These are phyloP conservation scores for Phytophthora brassicae DNA, from an alignment of 352 stramenopile species.

Conservation along the genomic window DNA sequence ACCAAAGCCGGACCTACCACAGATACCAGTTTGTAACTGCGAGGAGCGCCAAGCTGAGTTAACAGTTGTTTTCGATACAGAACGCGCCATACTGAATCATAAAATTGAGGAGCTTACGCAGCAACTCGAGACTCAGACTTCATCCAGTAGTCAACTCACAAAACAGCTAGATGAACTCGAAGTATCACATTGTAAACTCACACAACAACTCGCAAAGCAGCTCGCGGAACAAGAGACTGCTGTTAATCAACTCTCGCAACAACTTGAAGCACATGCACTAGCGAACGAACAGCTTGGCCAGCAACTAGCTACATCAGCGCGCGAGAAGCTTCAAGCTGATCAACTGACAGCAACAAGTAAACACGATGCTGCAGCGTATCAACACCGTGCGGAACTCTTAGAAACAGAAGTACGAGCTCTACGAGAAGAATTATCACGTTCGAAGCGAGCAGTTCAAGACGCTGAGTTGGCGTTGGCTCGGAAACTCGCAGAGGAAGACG, in stretches of 20 bases:
- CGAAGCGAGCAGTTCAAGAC: slow-evolving; percentile 25
- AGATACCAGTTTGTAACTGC: slow-evolving; percentile 19
- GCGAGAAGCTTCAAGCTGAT: slow-evolving; percentile 25
- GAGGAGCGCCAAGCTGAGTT: slow-evolving; percentile 15
- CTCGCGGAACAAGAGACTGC: slow-evolving; percentile 6
- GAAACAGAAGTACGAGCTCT: slow-evolving; percentile 16
- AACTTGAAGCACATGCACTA: slow-evolving; percentile 30
- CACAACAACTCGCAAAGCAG: slow-evolving; percentile 34
- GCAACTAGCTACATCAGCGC: slow-evolving; percentile 26
- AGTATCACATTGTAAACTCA: slow-evolving; percentile 5
- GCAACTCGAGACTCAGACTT: slow-evolving; percentile 27
- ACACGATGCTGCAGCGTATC: slow-evolving; percentile 13
- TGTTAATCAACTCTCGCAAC: slow-evolving; percentile 21
- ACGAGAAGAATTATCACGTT: slow-evolving; percentile 25
- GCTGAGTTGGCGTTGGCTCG: slow-evolving; percentile 19
- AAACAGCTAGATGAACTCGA: slow-evolving; percentile 22
- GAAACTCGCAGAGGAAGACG: slow-evolving; percentile 35
- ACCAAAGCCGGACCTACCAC: neutral
- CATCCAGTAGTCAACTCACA: slow-evolving; percentile 17
- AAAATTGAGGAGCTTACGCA: slow-evolving; percentile 34
- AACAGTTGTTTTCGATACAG: slow-evolving; percentile 22
- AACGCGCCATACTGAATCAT: slow-evolving; percentile 28
- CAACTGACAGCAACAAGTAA: slow-evolving; percentile 17
- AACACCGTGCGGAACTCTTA: slow-evolving; percentile 24
- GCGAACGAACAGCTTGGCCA: slow-evolving; percentile 31